Conservation (phyloP, 2,329 filamentous ascomycete genomes). For the Aspergillus cejpii region DNA sequence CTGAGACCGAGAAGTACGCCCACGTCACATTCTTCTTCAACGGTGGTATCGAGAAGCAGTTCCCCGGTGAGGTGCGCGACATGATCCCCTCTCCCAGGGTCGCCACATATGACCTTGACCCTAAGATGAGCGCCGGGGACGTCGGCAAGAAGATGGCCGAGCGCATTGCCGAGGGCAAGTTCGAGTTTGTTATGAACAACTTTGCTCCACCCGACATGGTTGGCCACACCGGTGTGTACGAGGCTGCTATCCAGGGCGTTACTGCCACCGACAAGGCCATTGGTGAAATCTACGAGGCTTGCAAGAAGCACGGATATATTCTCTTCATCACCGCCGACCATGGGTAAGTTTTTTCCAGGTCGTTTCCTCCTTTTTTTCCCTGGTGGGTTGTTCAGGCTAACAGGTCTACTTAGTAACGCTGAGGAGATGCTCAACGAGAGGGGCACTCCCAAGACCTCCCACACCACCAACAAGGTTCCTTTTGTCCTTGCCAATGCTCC, state of each 20-base stretch:
- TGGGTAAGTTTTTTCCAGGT: conserved; percentile 52
- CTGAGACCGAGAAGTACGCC: conserved; percentile 98
- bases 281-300: conserved; percentile 82
- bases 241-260: conserved; percentile 80
- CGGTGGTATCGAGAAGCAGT: conserved; percentile 94
- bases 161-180: conserved; percentile 74
- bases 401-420: conserved; percentile 57
- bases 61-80: conserved; percentile 83
- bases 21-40: conserved; percentile 99
- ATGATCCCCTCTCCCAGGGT: conserved; percentile 94
- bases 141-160: conserved; percentile 87
- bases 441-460: conserved; percentile 93
- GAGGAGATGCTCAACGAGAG: conserved; percentile 98
- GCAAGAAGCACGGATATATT: conserved; percentile 86
- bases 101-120: conserved; percentile 87
- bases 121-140: conserved; percentile 88
- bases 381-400: conserved; percentile 13
- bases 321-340: conserved; percentile 96
- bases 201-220: conserved; percentile 99
- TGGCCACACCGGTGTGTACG: conserved; percentile 94
- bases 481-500: conserved; percentile 98
- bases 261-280: conserved; percentile 90
- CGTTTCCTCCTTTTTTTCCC: not conserved
- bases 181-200: conserved; percentile 99
- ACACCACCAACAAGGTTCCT: conserved; percentile 96